These are phyloP conservation scores for Macrotyloma uniflorum DNA, from an alignment of 306 rosid species.

Conservation along the genomic window DNA sequence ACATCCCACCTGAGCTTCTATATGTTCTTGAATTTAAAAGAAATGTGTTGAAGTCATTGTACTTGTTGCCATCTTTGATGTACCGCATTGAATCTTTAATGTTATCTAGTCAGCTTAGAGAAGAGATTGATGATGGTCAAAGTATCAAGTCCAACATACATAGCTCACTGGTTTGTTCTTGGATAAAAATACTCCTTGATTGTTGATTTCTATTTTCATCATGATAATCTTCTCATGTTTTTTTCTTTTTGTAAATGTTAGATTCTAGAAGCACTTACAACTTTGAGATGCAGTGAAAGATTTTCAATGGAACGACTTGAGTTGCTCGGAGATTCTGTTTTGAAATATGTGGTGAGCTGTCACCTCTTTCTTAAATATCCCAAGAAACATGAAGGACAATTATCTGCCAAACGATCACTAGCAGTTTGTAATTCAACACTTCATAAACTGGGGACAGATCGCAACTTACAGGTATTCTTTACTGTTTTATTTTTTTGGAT, in stretches of 20 bases:
- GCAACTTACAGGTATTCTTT: conserved; percentile 69
- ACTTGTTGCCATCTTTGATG: conserved; percentile 86
- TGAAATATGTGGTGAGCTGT: conserved; percentile 84
- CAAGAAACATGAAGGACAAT: conserved; percentile 76
- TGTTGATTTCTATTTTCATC: conserved; percentile 14
- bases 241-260: conserved; percentile 37
- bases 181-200: conserved; percentile 4
- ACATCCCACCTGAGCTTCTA: conserved; percentile 92
- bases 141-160: conserved; percentile 52
- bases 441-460: conserved; percentile 67
- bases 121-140: conserved; percentile 62
- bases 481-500: background rate
- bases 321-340: conserved; percentile 92
- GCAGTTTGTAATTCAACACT: conserved; percentile 76
- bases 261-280: conserved; percentile 92
- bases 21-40: conserved; percentile 57
- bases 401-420: conserved; percentile 54
- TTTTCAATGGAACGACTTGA: conserved; percentile 97
- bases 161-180: conserved; percentile 68
- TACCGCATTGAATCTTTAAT: conserved; percentile 80
- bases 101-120: conserved; percentile 91
- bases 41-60: conserved; percentile 67
- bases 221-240: conserved; percentile 15
- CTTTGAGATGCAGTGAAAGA: conserved; percentile 73
- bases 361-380: conserved; percentile 82